These are phyloP conservation scores for Pulveroboletus ravenelii DNA, from an alignment of 768 basidiomycete species.

Conservation along the genomic window DNA sequence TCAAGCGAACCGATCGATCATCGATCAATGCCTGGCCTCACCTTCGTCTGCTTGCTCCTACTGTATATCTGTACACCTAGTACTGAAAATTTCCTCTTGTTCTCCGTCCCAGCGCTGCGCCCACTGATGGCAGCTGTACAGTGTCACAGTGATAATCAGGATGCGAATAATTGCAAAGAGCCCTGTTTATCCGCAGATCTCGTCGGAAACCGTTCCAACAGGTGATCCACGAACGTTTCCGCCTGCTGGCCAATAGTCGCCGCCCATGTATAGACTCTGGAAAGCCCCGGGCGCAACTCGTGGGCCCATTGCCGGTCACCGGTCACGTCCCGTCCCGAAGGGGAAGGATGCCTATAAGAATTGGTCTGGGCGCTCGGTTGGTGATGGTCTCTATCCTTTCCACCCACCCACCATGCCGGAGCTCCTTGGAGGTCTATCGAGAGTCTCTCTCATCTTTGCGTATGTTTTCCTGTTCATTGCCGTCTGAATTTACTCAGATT, in stretches of 20 bases:
- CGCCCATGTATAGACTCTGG: background rate
- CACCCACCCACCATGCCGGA: conserved; percentile 17
- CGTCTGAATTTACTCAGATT: background rate
- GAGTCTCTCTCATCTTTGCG: conserved; percentile 85
- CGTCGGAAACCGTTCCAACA: background rate
- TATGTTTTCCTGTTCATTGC: conserved; percentile 32
- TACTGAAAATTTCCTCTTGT: background rate
- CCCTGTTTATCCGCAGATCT: background rate
- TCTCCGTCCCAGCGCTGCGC: background rate
- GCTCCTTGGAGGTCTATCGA: conserved; percentile 29
- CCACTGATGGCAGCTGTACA: background rate
- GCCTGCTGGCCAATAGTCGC: conserved; percentile 8
- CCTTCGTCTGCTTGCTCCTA: background rate
- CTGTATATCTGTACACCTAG: background rate
- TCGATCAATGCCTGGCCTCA: background rate
- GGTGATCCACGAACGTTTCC: conserved; percentile 20
- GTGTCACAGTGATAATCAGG: background rate
- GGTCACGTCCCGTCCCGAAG: background rate
- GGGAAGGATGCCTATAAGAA: conserved; percentile 8
- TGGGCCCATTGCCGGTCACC: background rate
- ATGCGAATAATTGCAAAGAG: background rate
- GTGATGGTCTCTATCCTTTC: background rate
- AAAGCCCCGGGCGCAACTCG: background rate
- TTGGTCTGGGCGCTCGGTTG: background rate
- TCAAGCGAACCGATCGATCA: no score